Evolutionary conservation across 2,329 filamentous ascomycete species (phyloP), one percentile per base, ranked within the genome.

Genomic region (Pseudomassariella vexata): DNA sequence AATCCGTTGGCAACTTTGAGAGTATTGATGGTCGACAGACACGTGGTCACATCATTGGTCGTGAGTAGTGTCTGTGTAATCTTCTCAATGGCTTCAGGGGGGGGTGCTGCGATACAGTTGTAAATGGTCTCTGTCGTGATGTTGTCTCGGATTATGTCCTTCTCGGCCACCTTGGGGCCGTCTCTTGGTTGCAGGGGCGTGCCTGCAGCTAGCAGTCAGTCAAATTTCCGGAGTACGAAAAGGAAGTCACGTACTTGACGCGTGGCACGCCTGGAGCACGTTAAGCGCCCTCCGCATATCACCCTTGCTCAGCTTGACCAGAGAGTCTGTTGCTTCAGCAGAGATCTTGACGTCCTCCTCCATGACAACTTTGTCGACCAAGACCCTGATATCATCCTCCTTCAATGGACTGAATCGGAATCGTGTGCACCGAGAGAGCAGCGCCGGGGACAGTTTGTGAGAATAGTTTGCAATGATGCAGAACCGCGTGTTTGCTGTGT

Each of bases 381-480:
- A 60, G 2, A 75, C 70, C 30, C 86, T 70, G 38, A 98, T 95
- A 55, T 96, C 92, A 6, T 59, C 67, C 49, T 95, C 85, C 57
- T 94, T 94, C 34, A 98, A 66, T 9, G 92, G 92, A 45, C 86
- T 94, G 62, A 98, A 98, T 19, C 92, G 73, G 59, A 98, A 98
- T 22, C 92, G 72, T 8, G 92, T 98, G 62, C 92, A 98, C 49
- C 92, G 73, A 29, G 90, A 96, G 32, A 98, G 68, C 25, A 98
- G 69, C 0, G 92, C 92, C 0, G 92, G 90, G 9, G 87, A 94
- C 23, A 98, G 78, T 61, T 98, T 98, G 66, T 98, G 92, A 19
- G 92, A 92, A 61, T 98, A 98, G 63, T 98, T 98, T 48, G 92
- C 92, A 48, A 98, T 96, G 54, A 98, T 87, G 65, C 90, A 96